Base-by-base conservation (phyloP, 306 rosid species). In the Cyamopsis tetragonoloba region DNA sequence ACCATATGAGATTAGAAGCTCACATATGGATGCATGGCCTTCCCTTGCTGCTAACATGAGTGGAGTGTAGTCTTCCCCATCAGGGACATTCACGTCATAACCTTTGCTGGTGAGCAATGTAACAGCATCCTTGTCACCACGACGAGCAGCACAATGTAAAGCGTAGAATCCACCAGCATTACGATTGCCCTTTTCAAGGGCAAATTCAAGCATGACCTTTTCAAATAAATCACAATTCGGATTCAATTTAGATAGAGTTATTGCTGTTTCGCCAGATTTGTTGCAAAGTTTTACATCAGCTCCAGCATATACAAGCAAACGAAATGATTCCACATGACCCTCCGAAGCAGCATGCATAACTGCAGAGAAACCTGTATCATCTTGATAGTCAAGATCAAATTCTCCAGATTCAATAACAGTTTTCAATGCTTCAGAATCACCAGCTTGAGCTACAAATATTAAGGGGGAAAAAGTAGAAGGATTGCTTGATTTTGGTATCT, bases 11-110 rank as follows among this genome's bases (percentile, higher is more conserved):
- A 92, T 77, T 79, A 92, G 81, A 68, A 82, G 79, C 58, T 78
- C 69, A 42, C 98, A 92, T 60, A 82, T 75, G 34, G 84, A 49
- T 5, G 86, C 88, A 61, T 87, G 85, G 68, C 96, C 91, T 83
- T 86, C 96, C 75, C 91, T 87, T 32, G 98, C 96, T 17, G 98
- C 98, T 68, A 87, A 49, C 96, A 92, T 89, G 69, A 92, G 93
- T 0, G 98, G 96, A 41, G 96, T 92, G 68, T 79, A 84, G 62
- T 87, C 89, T 37, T 92, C 96, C 15, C 88, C 87, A 23, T 92
- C 91, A 12, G 81, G 86, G 55, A 79, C 82, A 78, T 92, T 89
- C 22, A 89, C 86, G 58, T 92, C 98, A 20, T 86, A 92, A 11
- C 96, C 96, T 76, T 79, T 86, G 15, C 84, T 78, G 23, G 93